Base-by-base conservation (phyloP, 2,329 filamentous ascomycete species). In the Fusarium guadeloupense region DNA sequence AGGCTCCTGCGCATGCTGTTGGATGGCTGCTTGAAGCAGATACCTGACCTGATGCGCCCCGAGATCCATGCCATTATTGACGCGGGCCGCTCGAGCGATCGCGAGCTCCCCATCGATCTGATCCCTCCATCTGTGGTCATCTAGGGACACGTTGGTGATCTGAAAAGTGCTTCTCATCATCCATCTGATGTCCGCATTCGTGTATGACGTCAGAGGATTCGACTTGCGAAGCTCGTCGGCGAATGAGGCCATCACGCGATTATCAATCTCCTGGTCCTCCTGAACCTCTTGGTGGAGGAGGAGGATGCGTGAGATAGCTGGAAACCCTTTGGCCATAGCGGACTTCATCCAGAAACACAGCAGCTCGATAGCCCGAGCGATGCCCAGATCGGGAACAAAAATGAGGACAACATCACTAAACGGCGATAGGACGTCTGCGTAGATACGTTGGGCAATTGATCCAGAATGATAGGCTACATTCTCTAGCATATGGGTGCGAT, bases 331-430 rank as follows among this genome's bases (percentile, higher is more conserved):
- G 17, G n/a, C 13, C 12, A 55, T 50, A 8, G 45, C 35, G 9
- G 35, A 21, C 30, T 16, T 50, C 4, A 50, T 34, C 52, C 26
- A 55, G 10, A 9, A 38, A 34, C 26, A 41, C 5, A 55, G 28
- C 9, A 50, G 20, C 5, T 55, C 17, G 8, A 55, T 10, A 3
- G 48, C 14, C n/a, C 19, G 17, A 5, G 13, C 2, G 19, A 55
- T 14, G 5, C 52, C 40, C 5, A 55, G 38, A 26, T 55, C 45
- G 4, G 45, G 52, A 5, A 55, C 17, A 40, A 55, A 55, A 8
- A 55, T 10, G 1, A 50, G 30, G 10, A 55, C 16, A 19, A 55
- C 10, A 10, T 50, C 35, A 13, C 52, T 55, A 12, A 50, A 40
- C 1, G n/a, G 26, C 17, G 45, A 38, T 23, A 55, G 17, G 17